A percentile compares a stretch with the other conserved stretches of the same genome.
Evolutionary conservation across 768 basidiomycete species (phyloP).

Genomic region (Crepidotus variabilis): DNA sequence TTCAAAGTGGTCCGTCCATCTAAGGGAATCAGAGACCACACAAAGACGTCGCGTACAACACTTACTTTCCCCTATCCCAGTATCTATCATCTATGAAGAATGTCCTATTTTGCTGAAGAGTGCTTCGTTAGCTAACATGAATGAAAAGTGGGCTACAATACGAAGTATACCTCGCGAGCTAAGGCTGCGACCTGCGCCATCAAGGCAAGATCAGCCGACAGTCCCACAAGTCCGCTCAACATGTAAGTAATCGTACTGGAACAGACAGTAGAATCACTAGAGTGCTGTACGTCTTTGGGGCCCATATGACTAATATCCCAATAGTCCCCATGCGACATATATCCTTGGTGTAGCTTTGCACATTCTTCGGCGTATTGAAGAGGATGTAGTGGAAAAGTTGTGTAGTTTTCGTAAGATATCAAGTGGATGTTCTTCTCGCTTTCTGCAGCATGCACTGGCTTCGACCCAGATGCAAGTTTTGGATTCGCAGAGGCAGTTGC

Average conservation of each 20-base stretch:
- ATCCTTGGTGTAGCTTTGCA: conserved; percentile 39
- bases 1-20: conserved; percentile 68
- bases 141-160: conserved; percentile 8
- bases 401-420: conserved; percentile 56
- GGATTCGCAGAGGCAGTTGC: conserved; percentile 10
- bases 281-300: conserved; percentile 31
- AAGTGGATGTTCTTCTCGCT: conserved; percentile 18
- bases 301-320: conserved; percentile 40
- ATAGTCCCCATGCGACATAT: conserved; percentile 46
- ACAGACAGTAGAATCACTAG: conserved; percentile 35
- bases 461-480: conserved; percentile 10
- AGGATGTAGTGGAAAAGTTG: conserved; percentile 54
- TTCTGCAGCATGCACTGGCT: conserved; percentile 6
- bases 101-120: conserved; percentile 51
- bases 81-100: conserved; percentile 68
- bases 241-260: conserved; percentile 68
- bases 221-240: conserved; percentile 62
- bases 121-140: background rate
- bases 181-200: conserved; percentile 66
- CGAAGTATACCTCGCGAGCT: conserved; percentile 53
- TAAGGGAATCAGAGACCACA: conserved; percentile 17
- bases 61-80: conserved; percentile 73
- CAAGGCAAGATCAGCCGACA: conserved; percentile 62
- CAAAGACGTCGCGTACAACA: background rate
- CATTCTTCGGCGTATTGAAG: conserved; percentile 57